These are phyloP conservation scores for Penicillium sp. DNA, from an alignment of 2,329 filamentous ascomycete genomes.

Conservation along the genomic window DNA sequence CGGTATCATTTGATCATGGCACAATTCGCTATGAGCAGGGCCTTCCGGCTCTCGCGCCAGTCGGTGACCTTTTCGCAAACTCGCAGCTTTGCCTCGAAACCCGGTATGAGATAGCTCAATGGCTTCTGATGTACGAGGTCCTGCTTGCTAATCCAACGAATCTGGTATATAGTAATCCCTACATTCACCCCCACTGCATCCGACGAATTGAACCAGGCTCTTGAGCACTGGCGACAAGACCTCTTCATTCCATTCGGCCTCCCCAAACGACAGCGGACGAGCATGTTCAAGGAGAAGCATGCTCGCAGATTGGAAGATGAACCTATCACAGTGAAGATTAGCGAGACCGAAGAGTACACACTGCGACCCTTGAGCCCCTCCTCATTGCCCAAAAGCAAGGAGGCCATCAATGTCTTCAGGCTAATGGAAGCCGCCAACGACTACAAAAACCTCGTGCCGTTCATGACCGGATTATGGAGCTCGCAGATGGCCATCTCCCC, in stretches of 20 bases:
- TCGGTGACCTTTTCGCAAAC: conserved; percentile 33
- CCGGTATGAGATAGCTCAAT: conserved; percentile 24
- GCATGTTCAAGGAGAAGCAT: conserved; percentile 41
- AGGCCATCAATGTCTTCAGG: conserved; percentile 31
- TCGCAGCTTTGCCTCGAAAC: conserved; percentile 30
- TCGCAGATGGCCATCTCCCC: conserved; percentile 27
- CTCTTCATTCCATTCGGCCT: conserved; percentile 47
- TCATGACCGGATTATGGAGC: conserved; percentile 39
- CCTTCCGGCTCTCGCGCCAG: conserved; percentile 39
- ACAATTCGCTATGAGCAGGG: conserved; percentile 37
- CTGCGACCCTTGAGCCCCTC: conserved; percentile 38
- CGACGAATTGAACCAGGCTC: conserved; percentile 41
- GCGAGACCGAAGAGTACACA: conserved; percentile 40
- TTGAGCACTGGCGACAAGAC: conserved; percentile 43
- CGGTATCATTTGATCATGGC: conserved; percentile 32
- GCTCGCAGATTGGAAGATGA: conserved; percentile 38
- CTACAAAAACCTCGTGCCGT: conserved; percentile 43
- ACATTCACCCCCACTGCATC: conserved; percentile 41
- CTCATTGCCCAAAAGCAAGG: conserved; percentile 34
- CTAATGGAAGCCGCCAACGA: conserved; percentile 39
- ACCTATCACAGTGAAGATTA: conserved; percentile 42
- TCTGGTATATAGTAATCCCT: conserved; percentile 30
- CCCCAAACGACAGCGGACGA: conserved; percentile 35
- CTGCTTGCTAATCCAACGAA: conserved; percentile 1
- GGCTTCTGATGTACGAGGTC: not conserved